These are phyloP conservation scores for Thielaviopsis punctulata DNA, from an alignment of 2,329 filamentous ascomycete species.

Conservation along the genomic window DNA sequence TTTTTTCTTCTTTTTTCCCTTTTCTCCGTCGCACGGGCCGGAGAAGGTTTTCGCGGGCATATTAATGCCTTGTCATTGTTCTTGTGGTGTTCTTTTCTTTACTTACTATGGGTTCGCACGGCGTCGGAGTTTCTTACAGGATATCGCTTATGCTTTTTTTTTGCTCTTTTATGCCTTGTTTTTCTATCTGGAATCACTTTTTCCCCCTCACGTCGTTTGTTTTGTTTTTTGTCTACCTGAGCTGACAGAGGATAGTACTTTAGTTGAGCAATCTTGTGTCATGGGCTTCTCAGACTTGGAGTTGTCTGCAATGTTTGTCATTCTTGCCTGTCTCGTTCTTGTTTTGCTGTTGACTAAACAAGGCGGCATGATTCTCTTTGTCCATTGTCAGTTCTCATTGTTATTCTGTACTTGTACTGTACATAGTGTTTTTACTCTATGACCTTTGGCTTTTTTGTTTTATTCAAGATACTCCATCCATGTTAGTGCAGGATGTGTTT, in stretches of 20 bases:
- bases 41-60: not conserved
- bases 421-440: not conserved
- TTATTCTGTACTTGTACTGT: not conserved
- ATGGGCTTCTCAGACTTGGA: not conserved
- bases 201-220: not conserved
- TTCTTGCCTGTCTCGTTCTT: not conserved
- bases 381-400: not conserved
- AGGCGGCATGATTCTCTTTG: not conserved
- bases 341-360: not conserved
- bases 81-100: conserved; percentile 6
- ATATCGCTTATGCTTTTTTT: conserved; percentile 9
- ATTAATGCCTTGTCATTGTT: conserved; percentile 8
- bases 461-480: not conserved
- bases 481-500: not conserved
- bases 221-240: not conserved
- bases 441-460: not conserved
- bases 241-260: not conserved
- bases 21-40: not conserved
- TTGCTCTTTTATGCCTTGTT: not conserved
- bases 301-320: not conserved
- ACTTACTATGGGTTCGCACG: conserved; percentile 10
- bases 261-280: not conserved
- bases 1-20: not conserved
- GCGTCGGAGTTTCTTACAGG: conserved; percentile 13
- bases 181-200: not conserved